Evolutionary conservation across 2,329 filamentous ascomycete species (phyloP).

Genomic region (Neocatenulostroma microsporum): DNA sequence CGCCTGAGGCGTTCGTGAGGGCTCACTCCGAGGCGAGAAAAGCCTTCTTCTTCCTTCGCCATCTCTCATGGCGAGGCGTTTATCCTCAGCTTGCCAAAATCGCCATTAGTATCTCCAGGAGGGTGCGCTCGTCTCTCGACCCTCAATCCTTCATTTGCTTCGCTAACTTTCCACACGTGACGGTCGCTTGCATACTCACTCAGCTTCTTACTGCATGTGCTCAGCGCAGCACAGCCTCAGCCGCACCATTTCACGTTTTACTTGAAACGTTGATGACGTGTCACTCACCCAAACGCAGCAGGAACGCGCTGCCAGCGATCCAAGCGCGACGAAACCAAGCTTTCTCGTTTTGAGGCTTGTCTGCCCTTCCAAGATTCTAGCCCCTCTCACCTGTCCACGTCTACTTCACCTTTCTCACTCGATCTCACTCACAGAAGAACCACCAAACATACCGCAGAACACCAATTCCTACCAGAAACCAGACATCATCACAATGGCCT

Average conservation of each 20-base stretch:
- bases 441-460: too few species aligned
- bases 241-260: too few species aligned
- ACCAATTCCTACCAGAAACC: background rate
- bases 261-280: too few species aligned
- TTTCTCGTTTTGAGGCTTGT: constrained; percentile 1
- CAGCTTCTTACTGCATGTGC: too few species aligned
- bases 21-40: background rate
- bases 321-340: constrained; percentile 1
- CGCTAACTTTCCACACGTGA: too few species aligned
- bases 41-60: background rate
- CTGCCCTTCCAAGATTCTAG: background rate
- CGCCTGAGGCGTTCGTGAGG: too few species aligned
- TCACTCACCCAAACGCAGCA: background rate
- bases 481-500: constrained; percentile 9
- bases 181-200: too few species aligned
- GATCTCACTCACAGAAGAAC: too few species aligned
- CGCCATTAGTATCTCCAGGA: background rate
- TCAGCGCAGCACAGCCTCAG: too few species aligned
- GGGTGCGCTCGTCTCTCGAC: background rate
- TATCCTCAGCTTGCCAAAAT: background rate
- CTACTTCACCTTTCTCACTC: too few species aligned
- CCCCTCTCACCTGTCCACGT: background rate
- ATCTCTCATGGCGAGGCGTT: background rate
- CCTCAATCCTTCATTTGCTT: too few species aligned
- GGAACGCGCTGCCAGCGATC: background rate